These are phyloP conservation scores for Austroboletus eburneus DNA, from an alignment of 768 basidiomycete species.

Conservation along the genomic window DNA sequence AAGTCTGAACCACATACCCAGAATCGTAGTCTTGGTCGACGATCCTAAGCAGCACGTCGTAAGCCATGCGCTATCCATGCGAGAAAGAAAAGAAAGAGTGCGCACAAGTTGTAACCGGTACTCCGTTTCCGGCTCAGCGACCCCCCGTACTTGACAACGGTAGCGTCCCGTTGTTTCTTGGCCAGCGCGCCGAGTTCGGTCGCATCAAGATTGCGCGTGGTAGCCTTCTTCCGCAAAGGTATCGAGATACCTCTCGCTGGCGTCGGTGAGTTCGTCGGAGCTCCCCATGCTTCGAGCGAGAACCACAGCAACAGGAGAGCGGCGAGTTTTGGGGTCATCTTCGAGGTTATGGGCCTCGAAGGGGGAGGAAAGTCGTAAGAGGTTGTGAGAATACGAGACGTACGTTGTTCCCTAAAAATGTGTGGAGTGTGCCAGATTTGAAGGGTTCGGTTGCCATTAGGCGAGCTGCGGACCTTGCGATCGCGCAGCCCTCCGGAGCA, in stretches of 20 bases:
- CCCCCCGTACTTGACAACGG: constrained; percentile 47
- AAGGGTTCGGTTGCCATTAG: not conserved
- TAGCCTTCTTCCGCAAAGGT: constrained; percentile 17
- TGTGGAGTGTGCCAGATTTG: not conserved
- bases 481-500: not conserved
- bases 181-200: constrained; percentile 31
- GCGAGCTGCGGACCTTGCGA: not conserved
- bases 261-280: constrained; percentile 10
- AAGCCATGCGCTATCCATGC: not conserved
- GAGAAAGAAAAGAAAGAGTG: not conserved
- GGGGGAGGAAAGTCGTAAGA: no score
- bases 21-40: constrained; percentile 65
- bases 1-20: constrained; percentile 37
- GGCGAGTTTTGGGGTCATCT: constrained; percentile 12
- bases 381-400: not conserved
- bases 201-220: not conserved
- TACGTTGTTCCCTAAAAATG: not conserved
- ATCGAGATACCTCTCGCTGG: constrained; percentile 14
- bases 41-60: constrained; percentile 38
- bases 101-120: constrained; percentile 50
- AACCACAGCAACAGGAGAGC: constrained; percentile 15
- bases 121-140: constrained; percentile 35
- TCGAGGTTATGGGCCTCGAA: not conserved
- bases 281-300: constrained; percentile 7
- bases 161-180: constrained; percentile 38